A percentile compares a stretch with the other conserved stretches of the same genome.
phyloP scores from a whole-genome alignment of 495 filamentous ascomycete species.

The Trichoderma virens region DNA sequence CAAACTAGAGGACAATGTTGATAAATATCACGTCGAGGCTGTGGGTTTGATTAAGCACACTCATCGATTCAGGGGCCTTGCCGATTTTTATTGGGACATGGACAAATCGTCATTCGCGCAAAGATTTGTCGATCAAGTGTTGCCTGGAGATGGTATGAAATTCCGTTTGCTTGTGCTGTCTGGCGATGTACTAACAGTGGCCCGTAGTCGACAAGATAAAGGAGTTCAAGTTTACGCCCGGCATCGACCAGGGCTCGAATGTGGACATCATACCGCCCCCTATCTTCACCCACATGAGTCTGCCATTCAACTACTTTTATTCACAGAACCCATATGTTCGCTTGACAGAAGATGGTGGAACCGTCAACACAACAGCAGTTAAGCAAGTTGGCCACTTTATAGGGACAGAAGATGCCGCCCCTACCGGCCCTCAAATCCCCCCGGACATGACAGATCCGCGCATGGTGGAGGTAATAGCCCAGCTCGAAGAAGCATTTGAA shows the following conservation, averaged over 20 bases:
- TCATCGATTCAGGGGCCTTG: conserved; percentile 70
- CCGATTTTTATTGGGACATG: conserved; percentile 72
- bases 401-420: conserved; percentile 44
- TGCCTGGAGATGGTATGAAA: conserved; percentile 56
- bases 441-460: conserved; percentile 37
- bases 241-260: conserved; percentile 46
- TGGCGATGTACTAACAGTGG: conserved; percentile 3
- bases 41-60: conserved; percentile 68
- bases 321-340: conserved; percentile 45
- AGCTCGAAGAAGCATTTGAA: conserved; percentile 53
- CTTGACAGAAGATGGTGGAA: conserved; percentile 18
- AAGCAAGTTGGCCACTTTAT: conserved; percentile 52
- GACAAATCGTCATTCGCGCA: conserved; percentile 53
- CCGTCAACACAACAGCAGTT: conserved; percentile 35
- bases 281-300: conserved; percentile 54
- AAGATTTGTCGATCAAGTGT: conserved; percentile 54
- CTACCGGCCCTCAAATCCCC: conserved; percentile 25
- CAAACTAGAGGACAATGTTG: conserved; percentile 63
- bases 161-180: neutral
- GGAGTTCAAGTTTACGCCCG: conserved; percentile 62
- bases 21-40: conserved; percentile 59
- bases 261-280: conserved; percentile 76
- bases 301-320: conserved; percentile 63
- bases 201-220: conserved; percentile 56
- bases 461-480: conserved; percentile 51